Conservation (phyloP, 2,329 filamentous ascomycete species). For the Diaporthe vexans region DNA sequence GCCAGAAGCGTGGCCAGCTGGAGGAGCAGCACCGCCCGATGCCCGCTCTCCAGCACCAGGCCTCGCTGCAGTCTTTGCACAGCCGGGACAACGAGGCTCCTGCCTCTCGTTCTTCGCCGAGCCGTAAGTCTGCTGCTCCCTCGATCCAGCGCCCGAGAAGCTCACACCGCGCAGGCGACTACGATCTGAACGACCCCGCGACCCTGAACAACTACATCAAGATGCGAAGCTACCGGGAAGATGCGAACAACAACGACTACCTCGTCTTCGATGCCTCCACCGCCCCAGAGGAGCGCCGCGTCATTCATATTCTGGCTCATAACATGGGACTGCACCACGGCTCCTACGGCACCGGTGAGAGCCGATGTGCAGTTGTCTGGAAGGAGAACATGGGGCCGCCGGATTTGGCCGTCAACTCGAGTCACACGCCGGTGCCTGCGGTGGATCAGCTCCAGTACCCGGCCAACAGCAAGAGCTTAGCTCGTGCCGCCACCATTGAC, state of each 20-base stretch:
- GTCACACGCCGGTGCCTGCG: constrained; percentile 57
- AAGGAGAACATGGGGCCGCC: constrained; percentile 41
- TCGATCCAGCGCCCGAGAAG: neutral
- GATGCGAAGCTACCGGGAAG: constrained; percentile 58
- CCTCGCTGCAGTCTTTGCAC: constrained; percentile 85
- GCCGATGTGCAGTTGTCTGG: constrained; percentile 62
- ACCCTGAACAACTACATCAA: constrained; percentile 92
- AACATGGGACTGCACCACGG: constrained; percentile 93
- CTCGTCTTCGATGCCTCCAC: constrained; percentile 87
- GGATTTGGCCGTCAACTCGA: constrained; percentile 88
- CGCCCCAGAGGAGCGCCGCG: constrained; percentile 86
- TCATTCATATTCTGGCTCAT: constrained; percentile 94
- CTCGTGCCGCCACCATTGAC: constrained; percentile 96
- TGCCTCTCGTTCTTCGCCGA: constrained; percentile 59
- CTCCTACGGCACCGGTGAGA: constrained; percentile 89
- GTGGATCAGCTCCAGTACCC: constrained; percentile 42
- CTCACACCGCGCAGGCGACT: constrained; percentile 39
- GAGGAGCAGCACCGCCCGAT: constrained; percentile 93
- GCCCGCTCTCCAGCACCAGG: constrained; percentile 81
- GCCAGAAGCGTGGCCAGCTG: constrained; percentile 93
- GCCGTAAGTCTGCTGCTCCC: constrained; percentile 55
- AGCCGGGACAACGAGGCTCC: constrained; percentile 74
- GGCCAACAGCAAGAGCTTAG: constrained; percentile 82
- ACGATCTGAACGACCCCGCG: constrained; percentile 89
- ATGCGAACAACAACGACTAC: constrained; percentile 71